Conservation (phyloP, 495 filamentous ascomycete genomes). For the Cudoniella acicularis region DNA sequence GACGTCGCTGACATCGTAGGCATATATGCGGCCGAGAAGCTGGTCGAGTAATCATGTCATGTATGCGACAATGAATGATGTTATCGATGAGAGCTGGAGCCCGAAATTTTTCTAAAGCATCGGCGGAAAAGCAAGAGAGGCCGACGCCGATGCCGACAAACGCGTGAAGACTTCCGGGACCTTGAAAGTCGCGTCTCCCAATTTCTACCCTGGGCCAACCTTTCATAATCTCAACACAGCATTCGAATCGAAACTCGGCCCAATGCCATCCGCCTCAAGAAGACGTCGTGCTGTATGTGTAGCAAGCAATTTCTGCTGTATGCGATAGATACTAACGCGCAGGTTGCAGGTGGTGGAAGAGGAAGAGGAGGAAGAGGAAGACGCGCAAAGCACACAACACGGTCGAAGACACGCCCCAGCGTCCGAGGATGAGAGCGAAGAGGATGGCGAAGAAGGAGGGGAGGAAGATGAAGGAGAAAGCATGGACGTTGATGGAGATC, state of each 20-base stretch:
- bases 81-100: background rate
- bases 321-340: background rate
- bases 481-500: slow-evolving; percentile 32
- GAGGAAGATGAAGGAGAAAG: slow-evolving; percentile 32
- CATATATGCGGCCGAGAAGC: slow-evolving; percentile 40
- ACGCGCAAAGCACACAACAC: slow-evolving; percentile 17
- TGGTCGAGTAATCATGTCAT: slow-evolving; percentile 48
- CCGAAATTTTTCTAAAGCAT: background rate
- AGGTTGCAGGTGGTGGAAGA: slow-evolving; percentile 14
- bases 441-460: slow-evolving; percentile 31
- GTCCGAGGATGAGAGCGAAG: slow-evolving; percentile 30
- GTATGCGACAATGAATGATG: slow-evolving; percentile 21
- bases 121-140: background rate
- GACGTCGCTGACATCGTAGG: slow-evolving; percentile 42
- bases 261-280: slow-evolving; percentile 20
- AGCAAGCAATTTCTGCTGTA: background rate
- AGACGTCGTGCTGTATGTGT: slow-evolving; percentile 15
- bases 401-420: slow-evolving; percentile 6
- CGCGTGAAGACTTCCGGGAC: too few species aligned
- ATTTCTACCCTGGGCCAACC: background rate
- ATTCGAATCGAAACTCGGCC: background rate
- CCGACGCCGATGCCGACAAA: background rate
- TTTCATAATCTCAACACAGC: background rate
- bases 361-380: slow-evolving; percentile 19
- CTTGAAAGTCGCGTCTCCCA: background rate